Percentiles rank a stretch among this genome's conserved stretches.
Evolutionary conservation across 2,329 filamentous ascomycete species (phyloP).

Genomic region (Fusarium sp.): DNA sequence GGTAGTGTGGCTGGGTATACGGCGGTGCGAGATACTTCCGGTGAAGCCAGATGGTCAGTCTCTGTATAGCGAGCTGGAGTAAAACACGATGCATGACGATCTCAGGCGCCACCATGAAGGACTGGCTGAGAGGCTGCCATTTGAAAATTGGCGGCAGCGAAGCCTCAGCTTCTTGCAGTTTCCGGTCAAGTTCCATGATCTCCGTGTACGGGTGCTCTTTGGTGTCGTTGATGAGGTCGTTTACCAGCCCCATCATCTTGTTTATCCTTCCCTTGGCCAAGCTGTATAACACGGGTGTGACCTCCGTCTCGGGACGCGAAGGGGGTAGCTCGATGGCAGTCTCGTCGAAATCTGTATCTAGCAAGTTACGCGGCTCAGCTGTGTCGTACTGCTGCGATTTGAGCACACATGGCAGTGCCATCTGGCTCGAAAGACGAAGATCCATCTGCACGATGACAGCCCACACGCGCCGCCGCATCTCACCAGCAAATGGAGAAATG

Average conservation of each 20-base stretch:
- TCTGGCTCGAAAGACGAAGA: conserved; percentile 70
- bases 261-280: neutral
- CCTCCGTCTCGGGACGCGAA: conserved; percentile 26
- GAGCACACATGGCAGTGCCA: conserved; percentile 59
- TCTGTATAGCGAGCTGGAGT: neutral
- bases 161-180: neutral
- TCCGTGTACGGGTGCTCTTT: neutral
- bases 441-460: conserved; percentile 66
- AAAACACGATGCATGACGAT: neutral
- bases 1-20: neutral
- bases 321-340: conserved; percentile 16
- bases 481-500: conserved; percentile 56
- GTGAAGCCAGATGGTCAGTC: neutral
- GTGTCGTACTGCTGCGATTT: conserved; percentile 18
- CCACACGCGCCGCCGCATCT: conserved; percentile 64
- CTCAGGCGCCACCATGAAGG: neutral
- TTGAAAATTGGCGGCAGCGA: neutral
- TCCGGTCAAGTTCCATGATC: neutral
- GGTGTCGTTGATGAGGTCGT: neutral
- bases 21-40: neutral
- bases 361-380: conserved; percentile 13
- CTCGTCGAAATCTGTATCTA: conserved; percentile 25
- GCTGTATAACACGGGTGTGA: conserved; percentile 15
- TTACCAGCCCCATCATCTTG: neutral
- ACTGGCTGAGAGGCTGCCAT: neutral